These are phyloP conservation scores for Microsporum canis DNA, from an alignment of 2,329 filamentous ascomycete genomes.

Conservation along the genomic window DNA sequence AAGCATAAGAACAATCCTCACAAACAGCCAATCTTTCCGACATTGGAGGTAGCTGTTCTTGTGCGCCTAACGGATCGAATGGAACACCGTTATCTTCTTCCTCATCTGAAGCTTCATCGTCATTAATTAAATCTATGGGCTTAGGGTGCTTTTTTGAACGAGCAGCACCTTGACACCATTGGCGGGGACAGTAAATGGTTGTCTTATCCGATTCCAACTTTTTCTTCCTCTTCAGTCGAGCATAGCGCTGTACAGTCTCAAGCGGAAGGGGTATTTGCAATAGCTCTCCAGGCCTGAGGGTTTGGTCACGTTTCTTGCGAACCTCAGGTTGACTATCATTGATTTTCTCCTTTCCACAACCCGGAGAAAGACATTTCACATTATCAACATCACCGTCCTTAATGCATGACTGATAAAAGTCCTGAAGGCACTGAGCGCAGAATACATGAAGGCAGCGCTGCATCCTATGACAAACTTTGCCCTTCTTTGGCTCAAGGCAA, in stretches of 20 bases:
- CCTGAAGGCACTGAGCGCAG: constrained; percentile 72
- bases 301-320: constrained; percentile 51
- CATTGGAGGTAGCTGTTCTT: constrained; percentile 35
- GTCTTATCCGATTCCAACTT: constrained; percentile 84
- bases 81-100: constrained; percentile 37
- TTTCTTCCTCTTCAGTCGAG: constrained; percentile 82
- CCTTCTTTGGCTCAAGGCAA: constrained; percentile 88
- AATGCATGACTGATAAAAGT: constrained; percentile 84
- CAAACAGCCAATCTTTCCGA: constrained; percentile 69
- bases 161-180: constrained; percentile 86
- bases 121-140: constrained; percentile 52
- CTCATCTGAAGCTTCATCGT: constrained; percentile 36
- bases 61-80: constrained; percentile 36
- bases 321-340: constrained; percentile 17
- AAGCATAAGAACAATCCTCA: constrained; percentile 79
- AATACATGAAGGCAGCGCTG: constrained; percentile 82
- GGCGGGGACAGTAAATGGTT: constrained; percentile 82
- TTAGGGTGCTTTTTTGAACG: constrained; percentile 63
- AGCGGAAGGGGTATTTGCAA: constrained; percentile 61
- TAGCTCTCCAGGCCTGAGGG: constrained; percentile 72
- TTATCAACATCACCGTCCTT: constrained; percentile 67
- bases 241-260: constrained; percentile 70
- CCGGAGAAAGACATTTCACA: constrained; percentile 68
- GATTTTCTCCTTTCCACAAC: constrained; percentile 53
- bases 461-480: constrained; percentile 67